These are phyloP conservation scores for Colletotrichum magnum DNA, from an alignment of 2,329 filamentous ascomycete species.

Conservation along the genomic window DNA sequence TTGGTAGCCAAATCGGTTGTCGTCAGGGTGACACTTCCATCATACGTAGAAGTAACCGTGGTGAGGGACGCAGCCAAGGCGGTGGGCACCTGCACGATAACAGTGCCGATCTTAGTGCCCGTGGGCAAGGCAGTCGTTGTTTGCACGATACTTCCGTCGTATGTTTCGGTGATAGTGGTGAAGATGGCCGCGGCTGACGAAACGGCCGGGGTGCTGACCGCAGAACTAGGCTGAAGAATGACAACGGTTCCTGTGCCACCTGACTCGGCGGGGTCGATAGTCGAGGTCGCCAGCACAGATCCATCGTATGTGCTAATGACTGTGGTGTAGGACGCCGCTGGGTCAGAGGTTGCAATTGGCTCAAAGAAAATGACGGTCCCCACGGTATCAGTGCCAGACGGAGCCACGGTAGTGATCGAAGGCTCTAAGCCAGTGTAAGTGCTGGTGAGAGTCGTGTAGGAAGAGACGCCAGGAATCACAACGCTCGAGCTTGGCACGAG, in stretches of 20 bases:
- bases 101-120: constrained; percentile 12
- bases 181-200: constrained; percentile 6
- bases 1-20: neutral
- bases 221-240: constrained; percentile 9
- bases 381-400: constrained; percentile 11
- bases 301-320: constrained; percentile 8
- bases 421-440: constrained; percentile 8
- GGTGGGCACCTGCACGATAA: constrained; percentile 16
- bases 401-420: neutral
- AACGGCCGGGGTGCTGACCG: neutral
- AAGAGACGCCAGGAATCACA: neutral
- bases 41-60: constrained; percentile 10
- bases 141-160: constrained; percentile 11
- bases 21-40: neutral
- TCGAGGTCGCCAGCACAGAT: constrained; percentile 3
- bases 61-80: neutral
- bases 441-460: constrained; percentile 10
- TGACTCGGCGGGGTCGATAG: constrained; percentile 5
- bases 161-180: constrained; percentile 17
- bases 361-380: constrained; percentile 18
- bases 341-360: neutral
- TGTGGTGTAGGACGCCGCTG: neutral
- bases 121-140: constrained; percentile 4
- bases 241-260: constrained; percentile 12
- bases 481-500: constrained; percentile 4